phyloP scores from a whole-genome alignment of 1,284 basidiomycete species.

The Coriolopsis trogii region DNA sequence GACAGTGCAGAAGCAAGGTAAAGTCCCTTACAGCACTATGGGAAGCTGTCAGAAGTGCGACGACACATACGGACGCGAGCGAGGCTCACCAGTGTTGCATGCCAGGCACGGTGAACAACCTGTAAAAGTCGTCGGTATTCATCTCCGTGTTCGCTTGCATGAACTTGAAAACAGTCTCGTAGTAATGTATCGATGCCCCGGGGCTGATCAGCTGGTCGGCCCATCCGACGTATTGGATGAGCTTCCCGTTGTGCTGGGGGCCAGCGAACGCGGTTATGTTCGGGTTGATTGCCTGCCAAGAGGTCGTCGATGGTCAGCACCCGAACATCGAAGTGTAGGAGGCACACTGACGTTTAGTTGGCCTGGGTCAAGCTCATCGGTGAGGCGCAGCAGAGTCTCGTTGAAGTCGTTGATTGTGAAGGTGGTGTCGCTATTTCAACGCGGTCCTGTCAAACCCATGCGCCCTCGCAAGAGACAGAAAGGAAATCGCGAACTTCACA shows the following conservation, averaged over 20 bases:
- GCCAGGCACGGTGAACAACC: conserved; percentile 44
- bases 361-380: conserved; percentile 27
- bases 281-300: conserved; percentile 25
- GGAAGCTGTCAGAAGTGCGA: background rate
- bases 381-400: conserved; percentile 17
- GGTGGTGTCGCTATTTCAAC: conserved; percentile 22
- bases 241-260: conserved; percentile 31
- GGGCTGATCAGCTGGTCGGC: conserved; percentile 39
- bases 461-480: too few species aligned
- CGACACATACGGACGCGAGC: too few species aligned
- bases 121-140: conserved; percentile 39
- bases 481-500: conserved; percentile 16
- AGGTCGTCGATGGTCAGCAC: background rate
- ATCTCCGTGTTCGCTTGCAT: conserved; percentile 27
- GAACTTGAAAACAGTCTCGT: conserved; percentile 35
- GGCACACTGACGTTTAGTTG: conserved; percentile 20
- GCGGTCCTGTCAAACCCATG: background rate
- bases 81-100: conserved; percentile 43
- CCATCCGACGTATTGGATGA: conserved; percentile 38
- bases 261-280: conserved; percentile 34
- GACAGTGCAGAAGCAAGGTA: background rate
- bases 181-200: conserved; percentile 37
- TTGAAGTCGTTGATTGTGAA: conserved; percentile 27
- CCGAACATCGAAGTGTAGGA: too few species aligned
- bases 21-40: conserved; percentile 10